Evolutionary conservation across 495 filamentous ascomycete genomes (phyloP), one percentile per base, ranked within the genome.

Genomic region (Penicillium arizonense): DNA sequence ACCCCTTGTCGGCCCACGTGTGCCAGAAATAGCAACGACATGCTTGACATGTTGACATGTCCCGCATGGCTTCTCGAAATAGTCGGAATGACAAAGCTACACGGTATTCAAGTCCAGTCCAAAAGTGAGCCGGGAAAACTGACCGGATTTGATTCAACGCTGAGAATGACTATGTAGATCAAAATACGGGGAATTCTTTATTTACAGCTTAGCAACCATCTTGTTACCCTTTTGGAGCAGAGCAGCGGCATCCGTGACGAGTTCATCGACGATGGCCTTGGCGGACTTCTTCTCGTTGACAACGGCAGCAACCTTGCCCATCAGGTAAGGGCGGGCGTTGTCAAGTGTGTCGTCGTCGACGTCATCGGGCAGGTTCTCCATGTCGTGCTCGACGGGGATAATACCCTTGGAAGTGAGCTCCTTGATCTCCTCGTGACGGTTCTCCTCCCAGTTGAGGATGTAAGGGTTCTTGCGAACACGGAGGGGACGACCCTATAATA

Each of bases 301-400:
- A 7, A 97, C 89, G 21, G 94, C 92, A 20, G 94, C 87, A 34
- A 90, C 94, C 77, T 97, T 94, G 61, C 94, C 94, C 93, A 98
- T 97, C 58, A 98, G 67, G 79, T 83, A 96, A 12, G 94, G 94
- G 26, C 90, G 83, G 56, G 91, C 91, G 65, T 89, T 89, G 64
- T 97, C 94, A 77, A 98, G 83, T 24, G 86, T 83, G 32, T 97
- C 91, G 40, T 87, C 83, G 53, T 86, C 85, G 47, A 82, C 68
- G 35, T 88, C 85, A 57, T 87, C 85, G 35, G 81, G 77, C 56
- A 95, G 72, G 70, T 83, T 87, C 78, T 98, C 94, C 35, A 98
- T 81, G 70, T 98, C 94, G 65, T 90, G 80, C 78, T 97, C 94
- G 39, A 91, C 95, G 24, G 94, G 94, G 59, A 98, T 89, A 57